Conservation (phyloP, 805 yeast species). For the Wickerhamomyces bisporus region DNA sequence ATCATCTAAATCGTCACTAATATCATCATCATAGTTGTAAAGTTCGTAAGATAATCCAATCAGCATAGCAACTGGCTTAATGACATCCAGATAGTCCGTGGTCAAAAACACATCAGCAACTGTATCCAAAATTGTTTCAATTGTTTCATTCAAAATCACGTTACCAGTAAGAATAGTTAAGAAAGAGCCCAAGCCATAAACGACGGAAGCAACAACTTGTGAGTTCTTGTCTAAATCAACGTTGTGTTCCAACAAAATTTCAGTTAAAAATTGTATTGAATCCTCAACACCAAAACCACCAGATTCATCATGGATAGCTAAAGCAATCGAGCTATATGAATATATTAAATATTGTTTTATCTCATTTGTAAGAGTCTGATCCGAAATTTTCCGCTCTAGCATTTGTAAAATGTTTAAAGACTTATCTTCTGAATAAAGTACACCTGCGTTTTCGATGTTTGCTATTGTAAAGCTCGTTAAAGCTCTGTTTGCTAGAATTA, state of each 20-base stretch:
- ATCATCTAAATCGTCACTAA: conserved; percentile 29
- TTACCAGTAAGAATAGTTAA: conserved; percentile 16
- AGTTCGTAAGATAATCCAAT: conserved; percentile 22
- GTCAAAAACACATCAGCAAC: conserved; percentile 15
- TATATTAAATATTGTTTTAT: conserved; percentile 17
- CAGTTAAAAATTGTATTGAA: conserved; percentile 14
- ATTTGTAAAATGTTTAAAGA: conserved; percentile 12
- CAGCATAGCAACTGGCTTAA: conserved; percentile 23
- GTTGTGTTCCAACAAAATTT: conserved; percentile 9
- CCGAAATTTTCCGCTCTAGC: conserved; percentile 17
- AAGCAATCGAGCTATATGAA: conserved; percentile 18
- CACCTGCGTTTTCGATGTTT: conserved; percentile 20
- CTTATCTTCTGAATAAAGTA: conserved; percentile 13
- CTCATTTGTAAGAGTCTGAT: conserved; percentile 10
- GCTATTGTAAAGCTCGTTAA: conserved; percentile 19
- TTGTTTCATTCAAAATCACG: conserved; percentile 13
- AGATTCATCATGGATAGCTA: conserved; percentile 21
- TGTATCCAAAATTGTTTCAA: conserved; percentile 19
- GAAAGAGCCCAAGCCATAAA: conserved; percentile 21
- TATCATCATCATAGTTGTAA: conserved; percentile 34
- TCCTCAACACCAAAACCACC: conserved; percentile 24
- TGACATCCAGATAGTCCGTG: conserved; percentile 14
- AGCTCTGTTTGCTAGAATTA: conserved; percentile 10
- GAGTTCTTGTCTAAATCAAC: conserved; percentile 9
- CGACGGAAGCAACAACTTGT: conserved; percentile 13